phyloP scores from a whole-genome alignment of 2,329 filamentous ascomycete species.

The Ceratocystis colombiana region DNA sequence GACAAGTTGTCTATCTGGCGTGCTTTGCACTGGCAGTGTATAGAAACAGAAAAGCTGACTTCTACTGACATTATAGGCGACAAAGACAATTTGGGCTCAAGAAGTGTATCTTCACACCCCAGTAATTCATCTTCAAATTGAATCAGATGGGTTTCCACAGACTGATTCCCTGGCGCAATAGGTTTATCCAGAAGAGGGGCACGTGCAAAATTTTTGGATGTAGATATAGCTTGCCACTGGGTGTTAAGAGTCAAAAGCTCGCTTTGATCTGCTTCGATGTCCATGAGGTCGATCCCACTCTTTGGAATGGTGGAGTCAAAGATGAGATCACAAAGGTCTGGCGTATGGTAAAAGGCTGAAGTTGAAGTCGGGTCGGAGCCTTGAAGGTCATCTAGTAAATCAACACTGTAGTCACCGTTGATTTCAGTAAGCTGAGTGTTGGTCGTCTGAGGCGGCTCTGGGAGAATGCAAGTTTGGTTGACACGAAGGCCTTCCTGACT shows the following conservation, averaged over 20 bases:
- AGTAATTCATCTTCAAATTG: neutral
- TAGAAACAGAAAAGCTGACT: neutral
- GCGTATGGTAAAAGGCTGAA: neutral
- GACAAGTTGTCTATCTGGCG: neutral
- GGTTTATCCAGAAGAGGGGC: too few species aligned
- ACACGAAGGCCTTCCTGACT: neutral
- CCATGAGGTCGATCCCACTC: neutral
- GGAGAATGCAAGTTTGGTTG: neutral
- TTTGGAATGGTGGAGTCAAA: neutral
- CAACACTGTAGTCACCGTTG: neutral
- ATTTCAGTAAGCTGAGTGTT: neutral
- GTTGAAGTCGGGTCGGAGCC: neutral
- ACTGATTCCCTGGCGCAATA: neutral
- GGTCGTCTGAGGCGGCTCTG: neutral
- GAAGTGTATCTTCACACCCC: neutral
- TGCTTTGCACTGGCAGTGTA: neutral
- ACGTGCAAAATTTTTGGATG: neutral
- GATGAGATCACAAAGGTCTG: neutral
- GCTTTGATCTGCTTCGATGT: neutral
- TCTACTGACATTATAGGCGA: neutral
- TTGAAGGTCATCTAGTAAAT: neutral
- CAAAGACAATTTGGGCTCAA: neutral
- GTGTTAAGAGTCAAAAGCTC: conserved; percentile 4
- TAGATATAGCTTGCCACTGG: neutral
- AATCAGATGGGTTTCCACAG: neutral